Evolutionary conservation across 495 filamentous ascomycete species (phyloP).

Genomic region (Terfezia boudieri): DNA sequence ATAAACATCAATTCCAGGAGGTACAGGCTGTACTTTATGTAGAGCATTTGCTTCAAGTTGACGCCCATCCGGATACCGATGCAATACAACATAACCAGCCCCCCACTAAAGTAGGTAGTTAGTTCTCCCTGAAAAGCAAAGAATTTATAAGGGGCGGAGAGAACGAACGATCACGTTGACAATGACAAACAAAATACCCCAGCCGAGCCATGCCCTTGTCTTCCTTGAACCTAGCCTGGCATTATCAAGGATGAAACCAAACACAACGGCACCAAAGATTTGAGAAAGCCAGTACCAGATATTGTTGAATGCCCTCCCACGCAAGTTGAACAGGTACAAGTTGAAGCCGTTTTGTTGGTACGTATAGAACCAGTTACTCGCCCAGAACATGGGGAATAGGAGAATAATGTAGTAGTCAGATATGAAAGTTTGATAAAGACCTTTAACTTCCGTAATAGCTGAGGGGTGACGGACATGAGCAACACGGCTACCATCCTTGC

Average conservation of each 20-base stretch:
- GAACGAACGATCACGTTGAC: slow-evolving; percentile 39
- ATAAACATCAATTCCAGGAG: slow-evolving; percentile 19
- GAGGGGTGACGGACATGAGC: slow-evolving; percentile 14
- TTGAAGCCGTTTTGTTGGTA: slow-evolving; percentile 40
- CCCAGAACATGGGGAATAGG: slow-evolving; percentile 73
- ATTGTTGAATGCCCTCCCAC: slow-evolving; percentile 63
- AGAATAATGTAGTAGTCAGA: slow-evolving; percentile 56
- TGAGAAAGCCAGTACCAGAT: slow-evolving; percentile 73
- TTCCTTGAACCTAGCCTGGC: slow-evolving; percentile 35
- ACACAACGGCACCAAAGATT: slow-evolving; percentile 60
- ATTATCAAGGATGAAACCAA: slow-evolving; percentile 56
- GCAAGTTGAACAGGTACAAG: slow-evolving; percentile 52
- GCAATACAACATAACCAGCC: slow-evolving; percentile 64
- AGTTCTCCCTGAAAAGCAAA: neutral
- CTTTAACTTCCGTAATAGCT: slow-evolving; percentile 41
- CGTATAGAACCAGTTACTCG: slow-evolving; percentile 64
- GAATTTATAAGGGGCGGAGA: neutral
- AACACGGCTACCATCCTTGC: slow-evolving; percentile 48
- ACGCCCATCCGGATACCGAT: slow-evolving; percentile 30
- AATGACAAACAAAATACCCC: slow-evolving; percentile 41
- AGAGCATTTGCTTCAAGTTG: neutral
- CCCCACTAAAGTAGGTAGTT: slow-evolving; percentile 34
- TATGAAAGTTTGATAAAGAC: slow-evolving; percentile 51
- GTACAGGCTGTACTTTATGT: neutral
- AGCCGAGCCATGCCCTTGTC: slow-evolving; percentile 50